Conservation (phyloP, 2,329 filamentous ascomycete genomes). For the Aureobasidium melanogenum region DNA sequence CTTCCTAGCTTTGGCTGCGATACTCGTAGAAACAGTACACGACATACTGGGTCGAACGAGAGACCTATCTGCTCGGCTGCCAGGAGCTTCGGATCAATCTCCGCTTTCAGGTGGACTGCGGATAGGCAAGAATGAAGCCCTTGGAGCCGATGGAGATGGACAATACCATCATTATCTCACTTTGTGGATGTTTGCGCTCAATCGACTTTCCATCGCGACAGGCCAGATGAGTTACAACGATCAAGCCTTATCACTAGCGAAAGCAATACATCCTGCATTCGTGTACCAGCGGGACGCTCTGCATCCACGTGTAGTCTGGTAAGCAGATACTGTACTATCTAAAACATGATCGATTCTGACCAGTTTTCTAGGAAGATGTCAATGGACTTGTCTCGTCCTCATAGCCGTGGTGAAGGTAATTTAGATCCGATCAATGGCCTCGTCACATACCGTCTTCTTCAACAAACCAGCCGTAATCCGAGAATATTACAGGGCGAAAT, state of each 20-base stretch:
- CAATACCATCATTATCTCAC: conserved; percentile 56
- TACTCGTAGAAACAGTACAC: conserved; percentile 45
- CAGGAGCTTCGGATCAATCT: conserved; percentile 42
- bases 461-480: conserved; percentile 26
- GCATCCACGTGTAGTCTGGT: conserved; percentile 42
- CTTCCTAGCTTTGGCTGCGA: conserved; percentile 43
- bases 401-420: conserved; percentile 46
- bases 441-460: conserved; percentile 42
- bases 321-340: neutral
- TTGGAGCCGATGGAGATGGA: conserved; percentile 46
- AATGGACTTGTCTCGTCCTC: conserved; percentile 37
- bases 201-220: conserved; percentile 42
- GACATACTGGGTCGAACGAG: conserved; percentile 44
- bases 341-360: neutral
- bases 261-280: conserved; percentile 46
- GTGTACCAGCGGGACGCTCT: conserved; percentile 30
- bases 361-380: conserved; percentile 35
- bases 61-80: conserved; percentile 38
- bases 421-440: conserved; percentile 49
- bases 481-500: conserved; percentile 40
- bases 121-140: conserved; percentile 46
- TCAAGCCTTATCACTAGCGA: conserved; percentile 44
- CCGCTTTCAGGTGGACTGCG: conserved; percentile 48
- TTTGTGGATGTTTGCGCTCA: conserved; percentile 55
- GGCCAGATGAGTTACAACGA: conserved; percentile 40